A percentile compares a stretch with the other conserved stretches of the same genome.
phyloP scores from a whole-genome alignment of 1,139 yeast species.

The Saccharomyces hybrid region DNA sequence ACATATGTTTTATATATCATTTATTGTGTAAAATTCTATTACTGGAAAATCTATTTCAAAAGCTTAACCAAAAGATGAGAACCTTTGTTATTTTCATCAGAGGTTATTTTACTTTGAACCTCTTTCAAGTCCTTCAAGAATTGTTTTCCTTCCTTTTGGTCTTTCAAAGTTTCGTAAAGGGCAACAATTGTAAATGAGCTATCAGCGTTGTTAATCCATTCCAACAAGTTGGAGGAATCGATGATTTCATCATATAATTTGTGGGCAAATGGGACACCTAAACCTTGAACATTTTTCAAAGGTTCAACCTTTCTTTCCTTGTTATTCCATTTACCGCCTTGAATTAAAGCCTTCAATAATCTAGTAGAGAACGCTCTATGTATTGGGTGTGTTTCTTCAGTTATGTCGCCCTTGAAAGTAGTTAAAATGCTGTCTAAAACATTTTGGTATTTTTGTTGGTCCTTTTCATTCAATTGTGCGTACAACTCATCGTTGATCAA shows the following conservation, averaged over 20 bases:
- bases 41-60: constrained; percentile 8
- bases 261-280: constrained; percentile 59
- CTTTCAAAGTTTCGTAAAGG: constrained; percentile 44
- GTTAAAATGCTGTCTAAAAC: constrained; percentile 52
- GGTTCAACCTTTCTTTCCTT: constrained; percentile 46
- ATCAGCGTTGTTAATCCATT: constrained; percentile 66
- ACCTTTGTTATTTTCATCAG: constrained; percentile 65
- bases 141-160: constrained; percentile 35
- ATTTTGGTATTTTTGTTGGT: constrained; percentile 38
- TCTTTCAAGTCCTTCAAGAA: constrained; percentile 50
- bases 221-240: constrained; percentile 40
- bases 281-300: constrained; percentile 40
- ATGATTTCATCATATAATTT: constrained; percentile 47
- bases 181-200: constrained; percentile 81
- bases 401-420: constrained; percentile 61
- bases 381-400: constrained; percentile 58
- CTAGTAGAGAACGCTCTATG: constrained; percentile 72
- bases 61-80: constrained; percentile 55
- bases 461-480: constrained; percentile 41
- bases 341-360: constrained; percentile 69
- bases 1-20: neutral
- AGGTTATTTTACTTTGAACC: constrained; percentile 39
- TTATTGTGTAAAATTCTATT: neutral
- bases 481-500: constrained; percentile 50
- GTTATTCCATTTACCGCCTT: constrained; percentile 74